These are phyloP conservation scores for Tubosaeta sp. DNA, from an alignment of 768 basidiomycete genomes.

Conservation along the genomic window DNA sequence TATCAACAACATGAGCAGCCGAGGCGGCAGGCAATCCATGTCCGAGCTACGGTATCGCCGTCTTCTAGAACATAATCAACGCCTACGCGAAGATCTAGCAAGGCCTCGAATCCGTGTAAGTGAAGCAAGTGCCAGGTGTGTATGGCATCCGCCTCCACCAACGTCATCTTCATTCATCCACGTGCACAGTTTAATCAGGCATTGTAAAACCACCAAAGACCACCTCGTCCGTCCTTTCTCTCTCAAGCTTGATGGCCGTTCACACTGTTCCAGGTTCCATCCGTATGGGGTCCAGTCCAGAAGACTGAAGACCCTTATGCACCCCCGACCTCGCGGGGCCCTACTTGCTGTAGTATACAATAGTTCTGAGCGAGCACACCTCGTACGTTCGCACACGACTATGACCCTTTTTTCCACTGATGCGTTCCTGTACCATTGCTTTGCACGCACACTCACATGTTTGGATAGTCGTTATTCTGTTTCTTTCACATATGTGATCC, in stretches of 20 bases:
- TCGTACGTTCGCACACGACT: not conserved
- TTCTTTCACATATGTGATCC: conserved; percentile 6
- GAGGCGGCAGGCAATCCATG: conserved; percentile 68
- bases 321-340: conserved; percentile 52
- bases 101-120: conserved; percentile 68
- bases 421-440: conserved; percentile 7
- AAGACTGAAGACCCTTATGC: conserved; percentile 92
- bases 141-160: conserved; percentile 7
- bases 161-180: conserved; percentile 3
- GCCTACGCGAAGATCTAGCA: conserved; percentile 67
- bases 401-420: not conserved
- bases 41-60: conserved; percentile 79
- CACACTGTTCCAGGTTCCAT: conserved; percentile 63
- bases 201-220: conserved; percentile 71
- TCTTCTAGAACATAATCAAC: conserved; percentile 69
- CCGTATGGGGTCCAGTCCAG: conserved; percentile 94
- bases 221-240: conserved; percentile 46
- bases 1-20: conserved; percentile 48
- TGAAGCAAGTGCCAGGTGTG: conserved; percentile 66
- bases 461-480: conserved; percentile 6
- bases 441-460: conserved; percentile 12
- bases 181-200: conserved; percentile 57
- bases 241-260: conserved; percentile 8
- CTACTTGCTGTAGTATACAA: conserved; percentile 59
- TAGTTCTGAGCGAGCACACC: conserved; percentile 22